phyloP scores from a whole-genome alignment of 805 yeast species.

The Candida insectalens region DNA sequence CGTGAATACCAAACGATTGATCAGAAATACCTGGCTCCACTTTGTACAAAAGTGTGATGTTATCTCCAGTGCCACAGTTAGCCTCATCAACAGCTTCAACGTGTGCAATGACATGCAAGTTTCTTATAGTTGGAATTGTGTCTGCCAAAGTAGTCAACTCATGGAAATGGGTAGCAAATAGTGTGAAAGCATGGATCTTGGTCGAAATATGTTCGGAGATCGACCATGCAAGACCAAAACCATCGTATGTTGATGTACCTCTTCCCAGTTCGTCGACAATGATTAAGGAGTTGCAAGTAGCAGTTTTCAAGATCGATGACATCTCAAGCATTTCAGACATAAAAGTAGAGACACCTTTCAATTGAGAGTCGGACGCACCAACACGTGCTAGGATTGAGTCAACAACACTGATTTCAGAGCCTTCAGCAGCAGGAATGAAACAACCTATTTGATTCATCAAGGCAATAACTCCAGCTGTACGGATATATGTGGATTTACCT shows the following conservation, averaged over 20 bases:
- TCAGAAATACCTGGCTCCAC: constrained; percentile 97
- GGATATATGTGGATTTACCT: constrained; percentile 87
- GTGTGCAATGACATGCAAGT: constrained; percentile 90
- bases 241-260: constrained; percentile 92
- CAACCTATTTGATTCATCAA: constrained; percentile 86
- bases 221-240: constrained; percentile 97
- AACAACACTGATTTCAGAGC: constrained; percentile 72
- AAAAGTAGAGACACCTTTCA: constrained; percentile 94
- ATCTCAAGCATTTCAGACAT: constrained; percentile 97
- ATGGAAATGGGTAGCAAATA: constrained; percentile 97
- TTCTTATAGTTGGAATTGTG: constrained; percentile 53
- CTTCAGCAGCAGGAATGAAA: constrained; percentile 66
- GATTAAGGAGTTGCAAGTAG: constrained; percentile 69
- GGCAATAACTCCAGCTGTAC: constrained; percentile 83
- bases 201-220: constrained; percentile 78
- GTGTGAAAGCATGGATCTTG: constrained; percentile 63
- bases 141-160: constrained; percentile 79
- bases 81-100: constrained; percentile 35
- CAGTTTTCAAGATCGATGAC: constrained; percentile 73
- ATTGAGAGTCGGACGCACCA: constrained; percentile 98
- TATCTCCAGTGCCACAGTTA: constrained; percentile 33
- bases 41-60: constrained; percentile 80
- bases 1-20: constrained; percentile 95
- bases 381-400: constrained; percentile 93
- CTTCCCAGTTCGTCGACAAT: constrained; percentile 94